Evolutionary conservation across 768 basidiomycete species (phyloP), one percentile per base, ranked within the genome.

Genomic region (Holtermannia corniformis): DNA sequence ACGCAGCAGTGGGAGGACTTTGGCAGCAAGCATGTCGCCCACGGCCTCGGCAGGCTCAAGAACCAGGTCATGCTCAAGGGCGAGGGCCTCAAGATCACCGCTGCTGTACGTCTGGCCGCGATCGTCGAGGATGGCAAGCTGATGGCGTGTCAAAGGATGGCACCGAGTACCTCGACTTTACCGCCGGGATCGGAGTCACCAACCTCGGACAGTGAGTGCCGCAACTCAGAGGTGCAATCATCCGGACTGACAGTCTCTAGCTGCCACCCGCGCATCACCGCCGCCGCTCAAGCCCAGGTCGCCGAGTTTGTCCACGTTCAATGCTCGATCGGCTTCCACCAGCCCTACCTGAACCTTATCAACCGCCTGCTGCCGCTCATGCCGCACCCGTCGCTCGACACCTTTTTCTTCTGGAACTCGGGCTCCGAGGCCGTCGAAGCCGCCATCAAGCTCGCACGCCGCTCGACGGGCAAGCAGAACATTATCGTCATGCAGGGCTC

Each of bases 341-440:
- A 79, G 58, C 87, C 90, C 0, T 90, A 93, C 73, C 78, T 95
- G 19, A 78, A 82, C 47, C 85, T 96, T 62, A 85, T 96, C 64
- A 80, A 93, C 70, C 80, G 79, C 50, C 78, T 96, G 5, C 74
- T 93, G 12, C 87, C 90, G 0, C 74, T 85, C 54, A 91, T 97
- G 90, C 92, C 92, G 1, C 75, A 92, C 73, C 78, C 82, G 0
- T 91, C 89, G 1, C 78, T 97, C 26, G 86, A 93, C 70, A 87
- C 87, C 22, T 96, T 96, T 79, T 95, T 91, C 80, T 88, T 95
- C 74, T 88, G 86, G 86, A 96, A 88, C 76, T 92, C 90, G 1
- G 93, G 93, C 2, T 84, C 88, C 0, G 93, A 97, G 72, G 93
- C 91, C 1, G 79, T 90, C 42, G 92, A 95, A 73, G 87, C 82